Percentiles rank a stretch among this genome's conserved stretches.
Evolutionary conservation across 768 basidiomycete genomes (phyloP).

Genomic region (Rhodotorula graminis): DNA sequence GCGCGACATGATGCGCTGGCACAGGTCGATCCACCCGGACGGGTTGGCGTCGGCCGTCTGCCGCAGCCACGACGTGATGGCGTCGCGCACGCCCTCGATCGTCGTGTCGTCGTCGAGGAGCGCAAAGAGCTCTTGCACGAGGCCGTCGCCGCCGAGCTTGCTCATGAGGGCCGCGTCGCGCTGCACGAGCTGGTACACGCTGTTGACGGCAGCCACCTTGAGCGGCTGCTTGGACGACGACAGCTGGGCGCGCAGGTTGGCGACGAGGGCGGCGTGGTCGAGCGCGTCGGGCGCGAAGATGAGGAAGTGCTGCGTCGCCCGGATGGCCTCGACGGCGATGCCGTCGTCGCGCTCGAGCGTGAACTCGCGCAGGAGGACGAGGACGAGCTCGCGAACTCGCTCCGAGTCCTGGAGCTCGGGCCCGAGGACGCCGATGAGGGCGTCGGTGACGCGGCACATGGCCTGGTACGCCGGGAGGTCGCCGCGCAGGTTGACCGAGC

Average conservation of each 20-base stretch:
- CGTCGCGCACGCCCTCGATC: slow-evolving; percentile 85
- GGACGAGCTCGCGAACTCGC: slow-evolving; percentile 69
- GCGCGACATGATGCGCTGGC: slow-evolving; percentile 92
- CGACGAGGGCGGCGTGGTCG: slow-evolving; percentile 71
- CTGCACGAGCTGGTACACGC: slow-evolving; percentile 93
- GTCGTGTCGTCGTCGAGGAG: slow-evolving; percentile 92
- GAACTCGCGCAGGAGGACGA: slow-evolving; percentile 81
- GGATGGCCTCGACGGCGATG: slow-evolving; percentile 86
- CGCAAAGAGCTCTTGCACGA: slow-evolving; percentile 90
- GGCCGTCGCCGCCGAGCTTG: slow-evolving; percentile 81
- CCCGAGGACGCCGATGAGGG: slow-evolving; percentile 85
- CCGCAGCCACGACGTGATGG: slow-evolving; percentile 87
- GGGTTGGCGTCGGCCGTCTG: slow-evolving; percentile 91
- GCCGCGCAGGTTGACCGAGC: slow-evolving; percentile 77
- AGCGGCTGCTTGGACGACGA: slow-evolving; percentile 74
- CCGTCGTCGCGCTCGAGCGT: slow-evolving; percentile 79
- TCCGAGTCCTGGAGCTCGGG: slow-evolving; percentile 89
- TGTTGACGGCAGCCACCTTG: slow-evolving; percentile 91
- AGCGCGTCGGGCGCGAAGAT: slow-evolving; percentile 89
- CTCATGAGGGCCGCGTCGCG: slow-evolving; percentile 88
- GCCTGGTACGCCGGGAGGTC: slow-evolving; percentile 88
- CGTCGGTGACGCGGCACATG: slow-evolving; percentile 85
- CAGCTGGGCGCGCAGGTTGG: slow-evolving; percentile 70
- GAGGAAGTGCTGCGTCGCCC: slow-evolving; percentile 90
- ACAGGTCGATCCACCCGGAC: slow-evolving; percentile 95